Evolutionary conservation across 2,329 filamentous ascomycete genomes (phyloP), one percentile per base, ranked within the genome.

Genomic region (Penicillium sp.): DNA sequence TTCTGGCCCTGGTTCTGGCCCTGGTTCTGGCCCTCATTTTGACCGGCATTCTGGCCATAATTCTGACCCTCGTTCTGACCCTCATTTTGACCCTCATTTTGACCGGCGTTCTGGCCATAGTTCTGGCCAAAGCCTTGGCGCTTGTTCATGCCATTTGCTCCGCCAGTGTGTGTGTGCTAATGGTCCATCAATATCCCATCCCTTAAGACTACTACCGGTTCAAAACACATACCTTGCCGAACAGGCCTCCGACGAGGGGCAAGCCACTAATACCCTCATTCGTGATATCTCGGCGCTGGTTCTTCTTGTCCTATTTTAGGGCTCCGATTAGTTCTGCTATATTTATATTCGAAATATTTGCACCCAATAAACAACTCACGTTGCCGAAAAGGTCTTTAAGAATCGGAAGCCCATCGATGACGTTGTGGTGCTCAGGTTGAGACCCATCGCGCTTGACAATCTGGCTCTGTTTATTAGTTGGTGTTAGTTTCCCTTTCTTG

Each of bases 401-500:
- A 10, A 58, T 46, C n/a, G 56, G 58, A 14, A 61, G 18, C 0
- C 39, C 45, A 2, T 59, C 56, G 29, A 59, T 50, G n/a, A 61
- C 1, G 34, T 54, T 55, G 14, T 42, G 31, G 43, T 57, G 50
- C 14, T 50, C 22, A 34, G 22, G 8, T 16, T 37, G 22, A n/a
- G 34, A 26, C 14, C 22, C 18, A 5, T 40, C 22, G 24, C 53
- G 53, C 40, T 50, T 55, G 9, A 9, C 3, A 14, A 26, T 24
- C 5, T 55, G 53, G 16, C 45, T 50, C 53, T 55, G 24, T 51
- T 31, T 18, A 13, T 22, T 3, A 0, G 7, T 14, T 14, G 5
- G 4, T 14, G 14, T 53, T 31, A 40, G 47, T 18, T 13, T 18
- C 10, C 2, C 2, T n/a, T 18, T 4, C 13, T 4, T 2, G 14